A percentile compares a stretch with the other conserved stretches of the same genome.
Evolutionary conservation across 2,329 filamentous ascomycete species (phyloP).

Genomic region (Colletotrichum destructivum): DNA sequence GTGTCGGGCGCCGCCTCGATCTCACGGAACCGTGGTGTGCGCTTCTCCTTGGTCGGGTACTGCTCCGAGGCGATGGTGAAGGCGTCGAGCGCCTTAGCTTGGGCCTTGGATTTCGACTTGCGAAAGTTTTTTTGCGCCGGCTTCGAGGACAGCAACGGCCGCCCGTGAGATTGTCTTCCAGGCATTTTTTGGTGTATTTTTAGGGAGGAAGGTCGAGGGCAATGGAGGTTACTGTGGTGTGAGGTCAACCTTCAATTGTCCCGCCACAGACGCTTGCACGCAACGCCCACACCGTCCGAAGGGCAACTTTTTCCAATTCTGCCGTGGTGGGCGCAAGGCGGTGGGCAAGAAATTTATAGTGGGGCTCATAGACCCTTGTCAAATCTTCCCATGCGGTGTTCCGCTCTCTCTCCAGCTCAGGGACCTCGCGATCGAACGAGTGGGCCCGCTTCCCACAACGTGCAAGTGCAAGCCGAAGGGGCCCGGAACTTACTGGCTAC

Average conservation of each 20-base stretch:
- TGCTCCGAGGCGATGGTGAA: slow-evolving; percentile 71
- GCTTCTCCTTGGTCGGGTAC: slow-evolving; percentile 63
- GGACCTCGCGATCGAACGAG: slow-evolving; percentile 24
- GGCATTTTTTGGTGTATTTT: slow-evolving; percentile 58
- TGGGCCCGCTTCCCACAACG: slow-evolving; percentile 23
- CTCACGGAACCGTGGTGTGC: slow-evolving; percentile 66
- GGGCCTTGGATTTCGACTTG: slow-evolving; percentile 64
- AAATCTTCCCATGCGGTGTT: background rate
- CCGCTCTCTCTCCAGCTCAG: slow-evolving; percentile 21
- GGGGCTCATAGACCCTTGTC: slow-evolving; percentile 8
- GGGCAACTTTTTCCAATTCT: slow-evolving; percentile 42
- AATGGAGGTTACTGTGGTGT: background rate
- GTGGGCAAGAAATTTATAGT: slow-evolving; percentile 42
- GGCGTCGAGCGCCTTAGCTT: slow-evolving; percentile 68
- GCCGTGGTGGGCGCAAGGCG: slow-evolving; percentile 43
- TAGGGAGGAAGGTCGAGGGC: background rate
- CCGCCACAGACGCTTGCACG: background rate
- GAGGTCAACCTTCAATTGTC: background rate
- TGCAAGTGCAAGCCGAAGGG: slow-evolving; percentile 25
- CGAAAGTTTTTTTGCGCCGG: slow-evolving; percentile 55
- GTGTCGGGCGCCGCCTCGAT: slow-evolving; percentile 59
- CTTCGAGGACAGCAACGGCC: slow-evolving; percentile 61
- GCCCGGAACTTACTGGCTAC: slow-evolving; percentile 24
- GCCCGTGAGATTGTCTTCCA: slow-evolving; percentile 72
- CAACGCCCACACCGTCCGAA: background rate